phyloP scores from a whole-genome alignment of 2,329 filamentous ascomycete species.

The Diplodia seriata region DNA sequence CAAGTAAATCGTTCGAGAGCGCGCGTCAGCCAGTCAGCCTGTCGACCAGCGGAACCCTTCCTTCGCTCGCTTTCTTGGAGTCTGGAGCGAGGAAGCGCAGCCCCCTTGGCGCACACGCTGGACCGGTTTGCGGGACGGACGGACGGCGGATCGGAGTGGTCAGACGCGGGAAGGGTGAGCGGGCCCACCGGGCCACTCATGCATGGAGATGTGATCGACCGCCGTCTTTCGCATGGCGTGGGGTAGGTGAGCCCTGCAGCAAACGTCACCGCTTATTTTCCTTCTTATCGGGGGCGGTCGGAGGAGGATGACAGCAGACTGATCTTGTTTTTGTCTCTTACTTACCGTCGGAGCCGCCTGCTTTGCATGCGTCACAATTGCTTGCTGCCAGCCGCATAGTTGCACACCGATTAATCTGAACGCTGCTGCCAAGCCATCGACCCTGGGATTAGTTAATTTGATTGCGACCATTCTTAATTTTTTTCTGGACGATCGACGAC shows the following conservation, averaged over 20 bases:
- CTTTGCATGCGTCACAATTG: not conserved
- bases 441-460: not conserved
- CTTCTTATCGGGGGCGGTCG: not conserved
- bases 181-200: not conserved
- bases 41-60: not conserved
- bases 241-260: not conserved
- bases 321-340: not conserved
- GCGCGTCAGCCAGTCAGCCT: not conserved
- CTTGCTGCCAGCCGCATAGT: not conserved
- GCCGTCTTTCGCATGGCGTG: conserved; percentile 1
- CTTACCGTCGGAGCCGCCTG: not conserved
- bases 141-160: not conserved
- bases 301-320: not conserved
- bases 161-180: not conserved
- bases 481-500: not conserved
- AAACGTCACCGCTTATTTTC: not conserved
- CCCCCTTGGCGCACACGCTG: conserved; percentile 7
- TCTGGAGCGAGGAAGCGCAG: not conserved
- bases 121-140: conserved; percentile 14
- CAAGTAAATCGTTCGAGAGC: not conserved
- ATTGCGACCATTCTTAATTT: not conserved
- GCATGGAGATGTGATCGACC: not conserved
- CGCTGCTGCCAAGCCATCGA: not conserved
- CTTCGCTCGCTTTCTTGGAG: not conserved
- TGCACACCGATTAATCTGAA: not conserved